Evolutionary conservation across 768 basidiomycete genomes (phyloP).

Genomic region (Leccinum variicolor): DNA sequence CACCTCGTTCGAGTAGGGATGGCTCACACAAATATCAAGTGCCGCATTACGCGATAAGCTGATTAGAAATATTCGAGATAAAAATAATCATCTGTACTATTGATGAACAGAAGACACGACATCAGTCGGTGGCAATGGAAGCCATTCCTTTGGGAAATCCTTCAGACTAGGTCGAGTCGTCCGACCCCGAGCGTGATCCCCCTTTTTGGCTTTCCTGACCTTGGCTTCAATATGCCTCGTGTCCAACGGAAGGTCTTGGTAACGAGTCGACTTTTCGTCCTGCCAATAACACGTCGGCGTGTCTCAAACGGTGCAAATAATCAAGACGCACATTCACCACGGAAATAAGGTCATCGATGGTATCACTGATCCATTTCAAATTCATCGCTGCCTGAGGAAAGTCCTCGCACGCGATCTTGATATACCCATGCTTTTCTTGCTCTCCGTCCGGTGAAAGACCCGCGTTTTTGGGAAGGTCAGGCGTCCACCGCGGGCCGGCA

Average conservation of each 20-base stretch:
- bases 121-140: constrained; percentile 38
- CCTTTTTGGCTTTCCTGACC: constrained; percentile 66
- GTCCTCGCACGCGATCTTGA: constrained; percentile 90
- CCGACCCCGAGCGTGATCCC: constrained; percentile 60
- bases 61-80: not conserved
- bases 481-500: constrained; percentile 86
- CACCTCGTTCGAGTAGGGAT: not conserved
- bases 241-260: constrained; percentile 76
- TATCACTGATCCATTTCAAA: constrained; percentile 91
- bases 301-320: constrained; percentile 2
- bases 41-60: constrained; percentile 1
- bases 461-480: constrained; percentile 64
- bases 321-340: constrained; percentile 75
- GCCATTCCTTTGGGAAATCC: constrained; percentile 88
- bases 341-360: constrained; percentile 70
- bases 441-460: constrained; percentile 46
- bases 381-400: constrained; percentile 84
- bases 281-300: constrained; percentile 16
- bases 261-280: constrained; percentile 37
- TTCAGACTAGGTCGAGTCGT: constrained; percentile 59
- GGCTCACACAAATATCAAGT: not conserved
- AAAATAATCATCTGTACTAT: constrained; percentile 9
- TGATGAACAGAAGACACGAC: not conserved
- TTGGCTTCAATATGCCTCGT: constrained; percentile 74
- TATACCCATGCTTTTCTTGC: constrained; percentile 65